Percentiles rank a stretch among this genome's conserved stretches.
Evolutionary conservation across 2,329 filamentous ascomycete genomes (phyloP).

Genomic region (Cryphonectria nitschkei): DNA sequence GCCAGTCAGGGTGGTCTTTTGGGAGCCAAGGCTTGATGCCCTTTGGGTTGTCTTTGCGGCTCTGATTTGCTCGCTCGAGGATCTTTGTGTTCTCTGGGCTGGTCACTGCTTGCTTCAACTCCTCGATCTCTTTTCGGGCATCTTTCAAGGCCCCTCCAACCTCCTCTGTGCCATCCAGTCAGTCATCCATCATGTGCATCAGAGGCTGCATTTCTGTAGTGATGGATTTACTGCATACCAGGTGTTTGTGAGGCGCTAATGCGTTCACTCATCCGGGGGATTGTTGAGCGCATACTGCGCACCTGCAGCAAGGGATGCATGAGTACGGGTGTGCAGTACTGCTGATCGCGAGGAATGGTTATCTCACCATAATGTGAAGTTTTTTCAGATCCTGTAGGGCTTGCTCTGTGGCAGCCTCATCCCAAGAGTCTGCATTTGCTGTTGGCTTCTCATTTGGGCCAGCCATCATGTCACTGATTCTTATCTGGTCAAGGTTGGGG

Average conservation of each 20-base stretch:
- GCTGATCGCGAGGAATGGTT: conserved; percentile 15
- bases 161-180: background rate
- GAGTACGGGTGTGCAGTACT: background rate
- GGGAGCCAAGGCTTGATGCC: conserved; percentile 64
- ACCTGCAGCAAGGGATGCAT: conserved; percentile 16
- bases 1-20: conserved; percentile 64
- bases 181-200: background rate
- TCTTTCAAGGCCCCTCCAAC: conserved; percentile 39
- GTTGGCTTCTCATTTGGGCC: conserved; percentile 13
- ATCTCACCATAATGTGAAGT: conserved; percentile 51
- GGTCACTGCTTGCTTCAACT: conserved; percentile 52
- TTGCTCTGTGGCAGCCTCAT: conserved; percentile 54
- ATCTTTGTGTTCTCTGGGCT: conserved; percentile 53
- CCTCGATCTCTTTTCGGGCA: conserved; percentile 55
- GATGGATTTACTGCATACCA: conserved; percentile 45
- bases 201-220: background rate
- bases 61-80: conserved; percentile 56
- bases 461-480: conserved; percentile 13
- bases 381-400: conserved; percentile 56
- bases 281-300: conserved; percentile 50
- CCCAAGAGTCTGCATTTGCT: conserved; percentile 41
- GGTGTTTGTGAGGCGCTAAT: conserved; percentile 53
- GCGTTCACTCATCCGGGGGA: conserved; percentile 56
- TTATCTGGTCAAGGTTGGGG: background rate
- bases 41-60: conserved; percentile 56